phyloP scores from a whole-genome alignment of 768 basidiomycete genomes.

The Naganishia randhawae region DNA sequence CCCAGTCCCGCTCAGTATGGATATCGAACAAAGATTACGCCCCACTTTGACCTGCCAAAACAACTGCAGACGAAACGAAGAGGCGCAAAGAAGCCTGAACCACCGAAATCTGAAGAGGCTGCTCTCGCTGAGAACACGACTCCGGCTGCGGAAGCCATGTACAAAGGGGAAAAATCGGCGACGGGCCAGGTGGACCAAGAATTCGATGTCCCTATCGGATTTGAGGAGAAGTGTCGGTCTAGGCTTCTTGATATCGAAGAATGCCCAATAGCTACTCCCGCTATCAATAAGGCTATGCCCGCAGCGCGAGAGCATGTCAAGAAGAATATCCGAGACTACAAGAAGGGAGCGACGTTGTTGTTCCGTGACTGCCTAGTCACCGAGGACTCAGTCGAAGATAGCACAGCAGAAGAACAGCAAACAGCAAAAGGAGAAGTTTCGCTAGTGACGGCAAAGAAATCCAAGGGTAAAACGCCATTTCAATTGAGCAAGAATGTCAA shows the following conservation, averaged over 20 bases:
- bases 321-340: conserved; percentile 74
- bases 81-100: conserved; percentile 61
- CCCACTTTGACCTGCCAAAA: conserved; percentile 78
- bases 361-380: conserved; percentile 73
- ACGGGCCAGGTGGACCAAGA: neutral
- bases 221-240: conserved; percentile 28
- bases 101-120: conserved; percentile 1
- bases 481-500: conserved; percentile 26
- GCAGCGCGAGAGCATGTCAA: conserved; percentile 65
- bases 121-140: neutral
- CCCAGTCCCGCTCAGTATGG: conserved; percentile 83
- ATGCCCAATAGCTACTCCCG: conserved; percentile 81
- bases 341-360: conserved; percentile 81
- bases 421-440: conserved; percentile 13
- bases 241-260: conserved; percentile 53
- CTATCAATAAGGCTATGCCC: conserved; percentile 67
- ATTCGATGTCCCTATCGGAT: conserved; percentile 28
- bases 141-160: conserved; percentile 21
- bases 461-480: conserved; percentile 8
- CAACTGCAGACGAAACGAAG: conserved; percentile 57
- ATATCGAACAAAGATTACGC: conserved; percentile 95
- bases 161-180: neutral
- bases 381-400: conserved; percentile 1
- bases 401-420: conserved; percentile 16
- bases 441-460: conserved; percentile 24